phyloP scores from a whole-genome alignment of 2,329 filamentous ascomycete genomes.

The Ophiostoma tasmaniense region DNA sequence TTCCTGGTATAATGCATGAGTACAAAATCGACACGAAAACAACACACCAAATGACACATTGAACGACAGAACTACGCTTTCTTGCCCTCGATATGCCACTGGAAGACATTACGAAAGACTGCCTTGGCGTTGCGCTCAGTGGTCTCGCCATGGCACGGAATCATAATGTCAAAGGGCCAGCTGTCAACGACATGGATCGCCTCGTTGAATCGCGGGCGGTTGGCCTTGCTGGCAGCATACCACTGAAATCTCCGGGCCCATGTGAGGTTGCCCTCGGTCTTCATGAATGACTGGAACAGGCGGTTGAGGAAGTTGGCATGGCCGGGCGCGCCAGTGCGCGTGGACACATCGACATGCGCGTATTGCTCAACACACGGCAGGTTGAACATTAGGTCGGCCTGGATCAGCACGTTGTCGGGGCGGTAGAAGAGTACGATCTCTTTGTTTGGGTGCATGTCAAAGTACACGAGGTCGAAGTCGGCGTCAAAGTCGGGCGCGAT shows the following conservation, averaged over 20 bases:
- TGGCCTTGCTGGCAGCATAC: conserved; percentile 55
- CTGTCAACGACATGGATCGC: conserved; percentile 59
- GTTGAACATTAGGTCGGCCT: conserved; percentile 91
- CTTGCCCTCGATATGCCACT: conserved; percentile 58
- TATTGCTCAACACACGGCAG: conserved; percentile 83
- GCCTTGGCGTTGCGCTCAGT: conserved; percentile 67
- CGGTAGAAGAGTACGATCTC: conserved; percentile 84
- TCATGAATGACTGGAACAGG: conserved; percentile 47
- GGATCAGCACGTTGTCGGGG: conserved; percentile 68
- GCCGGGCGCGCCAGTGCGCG: conserved; percentile 34
- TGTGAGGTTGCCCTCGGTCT: conserved; percentile 54
- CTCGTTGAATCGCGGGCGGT: conserved; percentile 61
- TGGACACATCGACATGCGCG: conserved; percentile 36
- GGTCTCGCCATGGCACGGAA: conserved; percentile 90
- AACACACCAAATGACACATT: not conserved
- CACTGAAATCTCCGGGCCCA: conserved; percentile 76
- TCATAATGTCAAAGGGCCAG: conserved; percentile 80
- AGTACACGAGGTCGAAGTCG: conserved; percentile 81
- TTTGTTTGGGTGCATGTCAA: conserved; percentile 70
- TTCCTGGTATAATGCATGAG: not conserved
- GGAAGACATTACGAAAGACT: conserved; percentile 68
- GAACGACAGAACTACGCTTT: not conserved
- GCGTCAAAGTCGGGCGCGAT: conserved; percentile 72
- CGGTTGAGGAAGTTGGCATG: conserved; percentile 32
- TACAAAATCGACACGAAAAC: not conserved